phyloP scores from a whole-genome alignment of 352 stramenopile species.

The Globisporangium abappressorium region DNA sequence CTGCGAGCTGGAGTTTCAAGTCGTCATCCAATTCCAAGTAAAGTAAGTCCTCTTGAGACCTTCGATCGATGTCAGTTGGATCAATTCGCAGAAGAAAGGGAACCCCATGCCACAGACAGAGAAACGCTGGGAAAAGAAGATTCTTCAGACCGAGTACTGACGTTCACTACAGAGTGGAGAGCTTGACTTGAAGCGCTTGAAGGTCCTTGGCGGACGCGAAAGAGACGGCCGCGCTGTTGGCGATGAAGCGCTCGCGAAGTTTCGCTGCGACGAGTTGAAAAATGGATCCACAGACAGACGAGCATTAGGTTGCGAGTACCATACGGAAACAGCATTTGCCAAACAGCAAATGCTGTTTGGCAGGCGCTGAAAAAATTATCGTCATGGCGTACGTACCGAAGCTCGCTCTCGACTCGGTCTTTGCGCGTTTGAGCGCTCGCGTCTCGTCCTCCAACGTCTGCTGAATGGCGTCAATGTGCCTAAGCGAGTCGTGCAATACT shows the following conservation, averaged over 20 bases:
- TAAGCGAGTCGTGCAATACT: slow-evolving; percentile 39
- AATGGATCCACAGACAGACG: not conserved
- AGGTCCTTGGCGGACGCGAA: slow-evolving; percentile 58
- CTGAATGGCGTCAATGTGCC: slow-evolving; percentile 47
- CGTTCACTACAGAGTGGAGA: slow-evolving; percentile 28
- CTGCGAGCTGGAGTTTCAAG: too few relatives aligned
- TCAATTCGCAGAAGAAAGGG: not conserved
- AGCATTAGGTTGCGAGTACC: not conserved
- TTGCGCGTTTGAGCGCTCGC: slow-evolving; percentile 47
- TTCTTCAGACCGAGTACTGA: not conserved
- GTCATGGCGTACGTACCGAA: slow-evolving; percentile 8
- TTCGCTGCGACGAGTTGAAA: slow-evolving; percentile 24
- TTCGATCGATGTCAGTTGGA: not conserved
- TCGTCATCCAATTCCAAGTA: too few relatives aligned
- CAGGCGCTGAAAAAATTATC: slow-evolving; percentile 22
- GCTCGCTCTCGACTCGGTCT: slow-evolving; percentile 36
- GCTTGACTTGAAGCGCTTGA: slow-evolving; percentile 42
- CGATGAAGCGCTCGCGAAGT: slow-evolving; percentile 49
- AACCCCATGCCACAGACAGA: not conserved
- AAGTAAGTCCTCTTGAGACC: not conserved
- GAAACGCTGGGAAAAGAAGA: not conserved
- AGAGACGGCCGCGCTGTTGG: slow-evolving; percentile 38
- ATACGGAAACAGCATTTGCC: not conserved
- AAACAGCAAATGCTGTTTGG: not conserved
- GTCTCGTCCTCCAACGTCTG: slow-evolving; percentile 42